Base-by-base conservation (phyloP, 768 basidiomycete species). In the Amanita thiersii region DNA sequence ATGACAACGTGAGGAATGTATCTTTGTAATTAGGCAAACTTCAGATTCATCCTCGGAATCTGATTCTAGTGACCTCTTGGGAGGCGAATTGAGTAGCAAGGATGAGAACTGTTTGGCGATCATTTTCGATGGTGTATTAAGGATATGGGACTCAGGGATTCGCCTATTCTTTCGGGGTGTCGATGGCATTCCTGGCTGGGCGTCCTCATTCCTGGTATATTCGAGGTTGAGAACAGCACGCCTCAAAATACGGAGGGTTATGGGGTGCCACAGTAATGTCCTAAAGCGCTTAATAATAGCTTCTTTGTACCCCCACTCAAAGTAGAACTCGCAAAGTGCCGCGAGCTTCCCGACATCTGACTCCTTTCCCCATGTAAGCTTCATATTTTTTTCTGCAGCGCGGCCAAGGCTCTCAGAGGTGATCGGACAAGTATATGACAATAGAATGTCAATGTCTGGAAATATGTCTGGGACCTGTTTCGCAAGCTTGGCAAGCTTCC, bases 241-340 rank as follows among this genome's bases (percentile, higher is more conserved):
- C n/a, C 88, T 70, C 19, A 93, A 60, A 18, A 81, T 77, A 26
- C 86, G 72, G 39, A 86, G 64, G 5, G 86, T 70, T 8, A 78
- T 74, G 0, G 80, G 77, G 11, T 77, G 78, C 85, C 90, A 96
- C 12, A 92, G 70, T 3, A 89, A 73, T 0, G 79, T 86, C 53
- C 86, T 70, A 54, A 93, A 91, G 8, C 88, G 79, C 49, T 87
- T 87, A 49, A 86, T 72, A 42, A 94, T 87, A 2, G 78, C 68
- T 36, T 88, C 83, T 51, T 71, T 80, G 37, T 87, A 80, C 0
- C 91, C 91, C 91, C 91, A 96, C 55, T 93, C 91, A 47, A 94
- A 94, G 56, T 81, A 85, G 35, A 80, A 69, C 58, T 96, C 92
- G 63, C 90, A 93, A 2, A 81, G 68, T 7, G 65, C 73, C 0